Conservation (phyloP, 2,329 filamentous ascomycete species). For the Aspergillus terreus region DNA sequence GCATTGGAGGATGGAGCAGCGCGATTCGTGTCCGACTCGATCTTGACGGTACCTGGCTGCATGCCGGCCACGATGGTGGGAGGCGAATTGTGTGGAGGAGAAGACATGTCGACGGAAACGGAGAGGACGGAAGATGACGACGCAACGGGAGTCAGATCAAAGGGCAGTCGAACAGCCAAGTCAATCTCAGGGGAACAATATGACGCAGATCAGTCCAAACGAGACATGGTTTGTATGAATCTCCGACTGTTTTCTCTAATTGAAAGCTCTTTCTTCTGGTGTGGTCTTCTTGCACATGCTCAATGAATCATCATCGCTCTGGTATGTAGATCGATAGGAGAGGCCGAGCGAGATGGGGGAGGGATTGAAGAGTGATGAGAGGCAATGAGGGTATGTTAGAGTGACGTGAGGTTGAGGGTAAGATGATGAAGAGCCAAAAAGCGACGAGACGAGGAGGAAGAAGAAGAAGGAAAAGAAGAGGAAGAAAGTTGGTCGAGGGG, state of each 20-base stretch:
- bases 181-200: not conserved
- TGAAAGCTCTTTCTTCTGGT: not conserved
- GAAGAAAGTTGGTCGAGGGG: conserved; percentile 13
- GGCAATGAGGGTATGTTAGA: not conserved
- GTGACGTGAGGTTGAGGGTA: not conserved
- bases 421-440: not conserved
- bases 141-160: not conserved
- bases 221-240: conserved; percentile 3
- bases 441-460: not conserved
- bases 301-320: not conserved
- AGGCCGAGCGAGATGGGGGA: not conserved
- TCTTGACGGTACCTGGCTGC: conserved; percentile 28
- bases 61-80: conserved; percentile 22
- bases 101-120: conserved; percentile 17
- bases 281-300: conserved; percentile 1
- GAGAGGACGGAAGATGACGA: conserved; percentile 1
- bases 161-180: conserved; percentile 6
- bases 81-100: conserved; percentile 20
- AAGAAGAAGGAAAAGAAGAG: conserved; percentile 4
- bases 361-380: not conserved
- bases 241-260: not conserved
- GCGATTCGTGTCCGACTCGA: conserved; percentile 24
- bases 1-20: not conserved
- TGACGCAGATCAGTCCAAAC: conserved; percentile 4
- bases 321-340: not conserved